Base-by-base conservation (phyloP, 768 basidiomycete species). In the Agaricus blazei region DNA sequence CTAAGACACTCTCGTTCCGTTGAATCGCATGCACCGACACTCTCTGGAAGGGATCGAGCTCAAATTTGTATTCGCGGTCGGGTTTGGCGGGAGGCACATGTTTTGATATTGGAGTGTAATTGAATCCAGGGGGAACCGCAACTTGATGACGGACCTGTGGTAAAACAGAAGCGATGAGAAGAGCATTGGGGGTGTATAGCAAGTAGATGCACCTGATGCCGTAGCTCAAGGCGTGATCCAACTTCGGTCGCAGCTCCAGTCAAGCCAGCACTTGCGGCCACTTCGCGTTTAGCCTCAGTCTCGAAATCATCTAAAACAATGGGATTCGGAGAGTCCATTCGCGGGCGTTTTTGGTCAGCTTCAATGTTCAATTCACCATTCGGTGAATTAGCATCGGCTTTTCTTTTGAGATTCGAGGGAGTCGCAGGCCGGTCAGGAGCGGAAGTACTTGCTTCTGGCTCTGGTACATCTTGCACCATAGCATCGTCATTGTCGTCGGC, bases 11-110 rank as follows among this genome's bases (percentile, higher is more conserved):
- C 74, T 99, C 97, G 67, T 97, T 96, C 38, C 97, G 81, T 68
- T 99, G 93, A 49, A 99, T 98, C 38, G 93, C 94, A 59, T 90
- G 82, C 7, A 98, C 85, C 2, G 96, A 94, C 44, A 98, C 93
- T 65, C 86, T 82, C 64, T 98, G 97, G 75, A 99, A 99, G 15
- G 97, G 96, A 72, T 99, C 97, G 50, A 99, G 80, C 45, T 85
- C 88, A 75, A 99, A 99, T 59, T 93, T 93, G 77, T 98, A 99
- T 66, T 88, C 87, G 51, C 92, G 82, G 48, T 85, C 94, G 0
- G 95, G 94, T 64, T 95, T 93, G 49, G 86, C 79, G 12, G 91
- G 90, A 12, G 95, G 88, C n/a, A 90, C 80, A 68, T 99, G 94
- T 65, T 90, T 80, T 15, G 89, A 84, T 58, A 98, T 97, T 2